phyloP scores from a whole-genome alignment of 169 alveolate species.

The Perkinsus olseni region DNA sequence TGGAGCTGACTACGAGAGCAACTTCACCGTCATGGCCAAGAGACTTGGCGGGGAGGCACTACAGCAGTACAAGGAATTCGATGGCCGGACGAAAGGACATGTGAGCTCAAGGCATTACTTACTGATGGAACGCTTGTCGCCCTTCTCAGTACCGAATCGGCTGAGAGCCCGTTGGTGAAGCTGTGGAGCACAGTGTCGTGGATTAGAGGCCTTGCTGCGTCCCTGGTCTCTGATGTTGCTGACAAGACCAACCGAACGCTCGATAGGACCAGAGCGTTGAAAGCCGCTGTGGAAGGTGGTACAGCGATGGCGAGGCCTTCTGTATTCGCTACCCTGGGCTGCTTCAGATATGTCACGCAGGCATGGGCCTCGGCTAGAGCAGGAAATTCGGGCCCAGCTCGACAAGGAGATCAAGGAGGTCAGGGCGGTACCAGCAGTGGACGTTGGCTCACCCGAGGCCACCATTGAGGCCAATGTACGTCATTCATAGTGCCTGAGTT shows the following conservation, averaged over 20 bases:
- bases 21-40: not conserved
- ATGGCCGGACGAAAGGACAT: not conserved
- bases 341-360: not conserved
- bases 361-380: not conserved
- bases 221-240: no score
- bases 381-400: not conserved
- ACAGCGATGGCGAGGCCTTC: no score
- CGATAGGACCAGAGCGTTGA: no score
- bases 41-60: not conserved
- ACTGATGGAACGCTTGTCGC: not conserved
- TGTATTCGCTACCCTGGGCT: not conserved
- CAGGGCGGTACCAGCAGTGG: not conserved
- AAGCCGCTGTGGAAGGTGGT: no score
- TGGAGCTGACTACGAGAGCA: not conserved
- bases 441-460: not conserved
- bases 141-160: no score
- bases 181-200: no score
- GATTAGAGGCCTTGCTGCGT: no score
- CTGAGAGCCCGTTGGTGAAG: no score
- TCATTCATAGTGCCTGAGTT: not conserved
- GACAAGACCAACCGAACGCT: no score
- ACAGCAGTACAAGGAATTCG: not conserved
- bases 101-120: not conserved
- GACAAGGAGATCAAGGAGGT: not conserved
- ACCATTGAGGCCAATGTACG: not conserved